Conservation (phyloP, 2,329 filamentous ascomycete species). For the Nannizziopsis barbatae region DNA sequence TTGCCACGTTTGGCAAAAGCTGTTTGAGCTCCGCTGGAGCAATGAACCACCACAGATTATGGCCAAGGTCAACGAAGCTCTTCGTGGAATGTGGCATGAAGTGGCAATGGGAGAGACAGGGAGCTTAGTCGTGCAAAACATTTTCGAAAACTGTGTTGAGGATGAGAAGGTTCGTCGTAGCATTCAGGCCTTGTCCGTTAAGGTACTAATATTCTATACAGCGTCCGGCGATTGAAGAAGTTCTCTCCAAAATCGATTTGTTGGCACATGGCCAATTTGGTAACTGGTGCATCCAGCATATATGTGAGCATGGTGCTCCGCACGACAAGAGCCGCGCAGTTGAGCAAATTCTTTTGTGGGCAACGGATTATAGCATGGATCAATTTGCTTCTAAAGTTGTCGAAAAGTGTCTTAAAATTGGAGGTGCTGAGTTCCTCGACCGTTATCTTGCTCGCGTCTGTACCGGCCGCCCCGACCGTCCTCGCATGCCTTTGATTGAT, state of each 20-base stretch:
- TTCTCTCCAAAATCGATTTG: slow-evolving; percentile 86
- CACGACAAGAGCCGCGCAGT: slow-evolving; percentile 86
- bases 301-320: slow-evolving; percentile 89
- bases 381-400: slow-evolving; percentile 99
- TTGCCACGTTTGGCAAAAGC: slow-evolving; percentile 98
- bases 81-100: slow-evolving; percentile 97
- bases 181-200: not conserved
- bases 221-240: slow-evolving; percentile 95
- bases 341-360: slow-evolving; percentile 87
- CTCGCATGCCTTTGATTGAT: slow-evolving; percentile 92
- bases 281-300: slow-evolving; percentile 99
- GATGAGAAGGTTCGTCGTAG: slow-evolving; percentile 68
- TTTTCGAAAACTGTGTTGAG: slow-evolving; percentile 97
- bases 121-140: slow-evolving; percentile 96
- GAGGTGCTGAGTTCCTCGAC: slow-evolving; percentile 75
- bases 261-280: slow-evolving; percentile 96
- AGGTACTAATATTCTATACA: slow-evolving; percentile 31
- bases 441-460: slow-evolving; percentile 91
- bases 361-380: slow-evolving; percentile 95
- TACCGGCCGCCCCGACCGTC: slow-evolving; percentile 77
- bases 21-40: slow-evolving; percentile 94
- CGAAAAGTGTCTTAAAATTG: slow-evolving; percentile 97
- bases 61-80: slow-evolving; percentile 92
- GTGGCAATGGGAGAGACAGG: slow-evolving; percentile 95
- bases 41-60: slow-evolving; percentile 94